phyloP scores from a whole-genome alignment of 1,284 basidiomycete species.

The Coniophora puteana region DNA sequence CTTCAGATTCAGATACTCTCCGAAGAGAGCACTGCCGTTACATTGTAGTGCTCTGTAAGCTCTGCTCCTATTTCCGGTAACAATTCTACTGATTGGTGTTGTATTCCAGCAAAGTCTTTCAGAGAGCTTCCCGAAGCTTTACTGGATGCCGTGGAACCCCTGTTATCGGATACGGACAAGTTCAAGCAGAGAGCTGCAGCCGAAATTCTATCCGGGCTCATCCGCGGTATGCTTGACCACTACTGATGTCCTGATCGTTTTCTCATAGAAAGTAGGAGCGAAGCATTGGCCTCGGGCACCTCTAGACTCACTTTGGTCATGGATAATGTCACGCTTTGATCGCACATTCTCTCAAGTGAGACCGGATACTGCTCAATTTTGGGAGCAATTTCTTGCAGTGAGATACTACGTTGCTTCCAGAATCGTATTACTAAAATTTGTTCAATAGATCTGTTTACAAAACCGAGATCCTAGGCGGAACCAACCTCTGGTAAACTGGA shows the following conservation, averaged over 20 bases:
- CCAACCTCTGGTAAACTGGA: constrained; percentile 76
- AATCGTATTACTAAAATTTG: constrained; percentile 7
- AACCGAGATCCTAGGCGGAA: constrained; percentile 87
- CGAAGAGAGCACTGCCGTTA: constrained; percentile 63
- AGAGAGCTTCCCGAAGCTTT: constrained; percentile 51
- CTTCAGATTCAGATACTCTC: constrained; percentile 56
- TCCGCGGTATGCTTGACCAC: constrained; percentile 46
- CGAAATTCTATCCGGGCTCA: constrained; percentile 78
- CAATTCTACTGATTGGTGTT: constrained; percentile 7
- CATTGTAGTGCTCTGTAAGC: constrained; percentile 66
- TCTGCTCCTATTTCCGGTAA: constrained; percentile 4
- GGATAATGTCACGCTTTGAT: constrained; percentile 72
- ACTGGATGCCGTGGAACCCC: constrained; percentile 52
- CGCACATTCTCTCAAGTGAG: constrained; percentile 77
- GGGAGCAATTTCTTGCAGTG: constrained; percentile 67
- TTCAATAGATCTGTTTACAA: constrained; percentile 32
- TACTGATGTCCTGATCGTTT: constrained; percentile 1
- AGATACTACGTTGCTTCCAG: constrained; percentile 1
- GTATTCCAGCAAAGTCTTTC: constrained; percentile 54
- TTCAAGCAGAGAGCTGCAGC: constrained; percentile 91
- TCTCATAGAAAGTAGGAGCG: constrained; percentile 51
- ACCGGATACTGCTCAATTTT: constrained; percentile 78
- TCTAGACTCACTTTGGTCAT: constrained; percentile 71
- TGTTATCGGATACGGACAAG: constrained; percentile 72
- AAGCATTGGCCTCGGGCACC: constrained; percentile 84